Conservation (phyloP, 495 filamentous ascomycete genomes). For the Aspergillus asperescens region DNA sequence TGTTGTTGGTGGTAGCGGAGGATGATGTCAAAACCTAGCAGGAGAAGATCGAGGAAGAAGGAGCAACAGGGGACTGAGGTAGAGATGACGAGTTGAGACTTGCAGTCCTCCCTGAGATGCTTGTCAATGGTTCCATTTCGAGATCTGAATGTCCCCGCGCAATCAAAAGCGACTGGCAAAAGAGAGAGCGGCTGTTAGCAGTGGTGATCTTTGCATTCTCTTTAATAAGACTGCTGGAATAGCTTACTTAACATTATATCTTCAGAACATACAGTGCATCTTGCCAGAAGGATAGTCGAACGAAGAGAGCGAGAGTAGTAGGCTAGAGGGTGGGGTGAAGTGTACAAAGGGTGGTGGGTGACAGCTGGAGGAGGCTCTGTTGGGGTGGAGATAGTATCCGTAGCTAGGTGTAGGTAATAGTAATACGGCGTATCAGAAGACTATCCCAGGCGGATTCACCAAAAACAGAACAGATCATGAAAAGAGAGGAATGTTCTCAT, state of each 20-base stretch:
- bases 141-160: neutral
- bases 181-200: neutral
- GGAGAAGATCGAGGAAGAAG: slow-evolving; percentile 2
- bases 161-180: neutral
- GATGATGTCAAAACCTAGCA: neutral
- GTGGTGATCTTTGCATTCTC: neutral
- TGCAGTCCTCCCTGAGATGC: neutral
- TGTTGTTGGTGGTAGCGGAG: neutral
- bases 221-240: neutral
- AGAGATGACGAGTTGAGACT: neutral
- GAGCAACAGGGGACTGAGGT: neutral
- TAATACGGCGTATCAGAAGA: too few relatives aligned
- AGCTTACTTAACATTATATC: slow-evolving; percentile 4
- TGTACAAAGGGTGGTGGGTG: too few relatives aligned
- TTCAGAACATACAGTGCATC: neutral
- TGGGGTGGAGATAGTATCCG: too few relatives aligned
- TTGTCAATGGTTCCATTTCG: neutral
- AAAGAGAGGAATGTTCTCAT: too few relatives aligned
- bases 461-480: too few relatives aligned
- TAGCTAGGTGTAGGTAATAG: too few relatives aligned
- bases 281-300: neutral
- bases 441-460: too few relatives aligned
- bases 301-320: neutral
- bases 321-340: neutral
- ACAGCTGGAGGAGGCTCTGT: too few relatives aligned